These are phyloP conservation scores for Blastocystis hominis DNA, from an alignment of 352 stramenopile species.

Conservation along the genomic window DNA sequence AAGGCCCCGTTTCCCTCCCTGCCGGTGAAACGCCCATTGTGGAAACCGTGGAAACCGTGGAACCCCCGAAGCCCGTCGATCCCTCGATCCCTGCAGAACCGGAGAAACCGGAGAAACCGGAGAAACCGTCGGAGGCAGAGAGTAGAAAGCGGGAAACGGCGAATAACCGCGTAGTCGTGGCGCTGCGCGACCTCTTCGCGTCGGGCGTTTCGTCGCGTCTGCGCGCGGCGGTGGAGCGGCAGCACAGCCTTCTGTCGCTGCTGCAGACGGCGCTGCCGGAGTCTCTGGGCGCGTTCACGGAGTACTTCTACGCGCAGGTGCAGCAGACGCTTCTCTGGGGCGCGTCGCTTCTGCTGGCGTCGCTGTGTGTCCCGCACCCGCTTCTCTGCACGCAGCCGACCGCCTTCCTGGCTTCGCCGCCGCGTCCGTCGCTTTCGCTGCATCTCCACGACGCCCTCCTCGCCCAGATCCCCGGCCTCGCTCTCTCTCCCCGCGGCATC, in stretches of 20 bases:
- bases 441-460: background rate
- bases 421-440: too few species aligned
- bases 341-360: background rate
- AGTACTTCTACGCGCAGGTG: slow-evolving; percentile 53
- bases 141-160: too few species aligned
- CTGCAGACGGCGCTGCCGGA: background rate
- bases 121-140: too few species aligned
- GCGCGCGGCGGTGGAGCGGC: background rate
- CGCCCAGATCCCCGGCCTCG: background rate
- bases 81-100: too few species aligned
- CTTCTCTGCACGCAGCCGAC: background rate
- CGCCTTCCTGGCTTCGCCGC: background rate
- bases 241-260: slow-evolving; percentile 13
- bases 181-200: too few species aligned
- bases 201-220: too few species aligned
- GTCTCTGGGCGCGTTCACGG: background rate
- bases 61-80: background rate
- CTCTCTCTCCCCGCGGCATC: background rate
- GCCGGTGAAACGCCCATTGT: too few species aligned
- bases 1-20: background rate
- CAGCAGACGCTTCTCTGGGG: slow-evolving; percentile 33
- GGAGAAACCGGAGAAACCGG: too few species aligned
- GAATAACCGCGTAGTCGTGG: too few species aligned
- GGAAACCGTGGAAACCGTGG: background rate
- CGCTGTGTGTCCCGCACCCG: background rate